Base-by-base conservation (phyloP, 176 grass and related monocot species). In the Avena atlantica region DNA sequence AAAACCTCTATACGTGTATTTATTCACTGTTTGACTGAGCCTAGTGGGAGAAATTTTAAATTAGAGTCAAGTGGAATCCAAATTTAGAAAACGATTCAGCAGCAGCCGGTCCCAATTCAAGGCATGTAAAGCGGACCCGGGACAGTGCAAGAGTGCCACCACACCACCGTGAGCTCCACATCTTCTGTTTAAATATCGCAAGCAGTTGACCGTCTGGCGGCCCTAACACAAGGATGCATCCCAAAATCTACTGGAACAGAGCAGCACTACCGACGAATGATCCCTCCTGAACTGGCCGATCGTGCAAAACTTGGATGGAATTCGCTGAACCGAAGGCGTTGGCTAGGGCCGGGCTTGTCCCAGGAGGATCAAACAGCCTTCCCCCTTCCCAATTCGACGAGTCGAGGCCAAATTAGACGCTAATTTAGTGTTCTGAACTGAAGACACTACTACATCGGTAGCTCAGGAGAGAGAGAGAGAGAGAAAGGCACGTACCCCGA, bases 401-500 rank as follows among this genome's bases (percentile, higher is more conserved):
- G 12, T 3, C n/a, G 27, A 76, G 52, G 27, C 15, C 74, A 19
- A 16, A 72, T 23, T 20, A 59, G 25, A 59, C 0, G 8, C 29
- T 21, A n/a, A 86, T 58, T 70, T 1, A 42, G 36, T 29, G 66
- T 58, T 17, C 0, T 23, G 36, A 45, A 42, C 27, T 25, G 20
- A 24, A 52, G 52, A n/a, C n/a, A n/a, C n/a, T n/a, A n/a, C n/a
- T n/a, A n/a, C 55, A 58, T 0, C n/a, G 3, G 4, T 0, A 29
- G 27, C 19, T 61, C 34, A 21, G 1, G n/a, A n/a, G 17, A 9
- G 37, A 1, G n/a, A n/a, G n/a, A n/a, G 4, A 27, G 7, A 42
- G 67, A 23, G 60, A 70, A 6, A 0, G 48, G 60, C 14, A 14
- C 23, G 53, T 89, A 98, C 91, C 70, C 50, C 25, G 16, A 94